phyloP scores from a whole-genome alignment of 2,329 filamentous ascomycete genomes.

The Helminthosporium solani region DNA sequence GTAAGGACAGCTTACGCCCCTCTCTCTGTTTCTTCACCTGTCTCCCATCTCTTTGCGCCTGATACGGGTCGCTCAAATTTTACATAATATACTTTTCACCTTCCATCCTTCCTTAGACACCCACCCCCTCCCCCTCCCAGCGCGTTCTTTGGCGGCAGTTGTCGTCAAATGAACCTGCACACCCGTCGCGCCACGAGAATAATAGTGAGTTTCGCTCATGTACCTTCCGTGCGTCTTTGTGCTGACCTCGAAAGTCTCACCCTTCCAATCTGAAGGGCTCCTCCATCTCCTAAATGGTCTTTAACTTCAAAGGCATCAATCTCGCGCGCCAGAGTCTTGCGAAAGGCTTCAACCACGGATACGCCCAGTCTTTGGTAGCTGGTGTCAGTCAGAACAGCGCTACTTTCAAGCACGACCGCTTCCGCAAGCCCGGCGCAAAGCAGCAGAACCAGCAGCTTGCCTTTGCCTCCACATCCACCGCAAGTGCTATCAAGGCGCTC shows the following conservation, averaged over 20 bases:
- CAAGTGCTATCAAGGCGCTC: slow-evolving; percentile 39
- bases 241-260: slow-evolving; percentile 44
- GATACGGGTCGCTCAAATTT: slow-evolving; percentile 5
- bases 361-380: slow-evolving; percentile 96
- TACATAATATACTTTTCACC: slow-evolving; percentile 10
- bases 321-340: slow-evolving; percentile 97
- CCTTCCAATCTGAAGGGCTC: slow-evolving; percentile 61
- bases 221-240: slow-evolving; percentile 2
- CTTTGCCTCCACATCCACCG: slow-evolving; percentile 58
- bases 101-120: slow-evolving; percentile 16
- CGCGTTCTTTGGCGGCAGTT: slow-evolving; percentile 86
- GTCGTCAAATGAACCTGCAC: slow-evolving; percentile 99
- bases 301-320: slow-evolving; percentile 69
- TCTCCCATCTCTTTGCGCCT: slow-evolving; percentile 11
- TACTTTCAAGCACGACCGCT: slow-evolving; percentile 50
- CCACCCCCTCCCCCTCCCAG: slow-evolving; percentile 44
- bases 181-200: slow-evolving; percentile 59
- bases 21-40: slow-evolving; percentile 14
- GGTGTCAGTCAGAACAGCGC: slow-evolving; percentile 67
- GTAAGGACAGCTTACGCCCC: slow-evolving; percentile 30
- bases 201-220: slow-evolving; percentile 58
- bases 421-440: slow-evolving; percentile 53
- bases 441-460: slow-evolving; percentile 72
- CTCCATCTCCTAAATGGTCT: slow-evolving; percentile 80
- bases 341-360: slow-evolving; percentile 96